A percentile compares a stretch with the other conserved stretches of the same genome.
phyloP scores from a whole-genome alignment of 208 protist species.

The Leishmania aethiopica region DNA sequence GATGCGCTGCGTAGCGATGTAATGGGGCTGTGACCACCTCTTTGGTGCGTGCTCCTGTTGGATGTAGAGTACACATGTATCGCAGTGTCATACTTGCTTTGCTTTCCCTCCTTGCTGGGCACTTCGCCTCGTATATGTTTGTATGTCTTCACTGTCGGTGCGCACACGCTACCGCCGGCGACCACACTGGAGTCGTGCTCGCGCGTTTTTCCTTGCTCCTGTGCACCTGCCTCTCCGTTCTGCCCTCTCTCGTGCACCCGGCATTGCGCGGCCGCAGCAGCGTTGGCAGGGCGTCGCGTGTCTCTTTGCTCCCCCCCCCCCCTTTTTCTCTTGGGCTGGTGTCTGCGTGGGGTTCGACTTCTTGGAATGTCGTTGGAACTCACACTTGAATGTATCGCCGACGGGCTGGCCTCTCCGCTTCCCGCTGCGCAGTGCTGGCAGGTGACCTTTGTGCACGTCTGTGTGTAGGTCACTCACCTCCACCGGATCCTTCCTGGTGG shows the following conservation, averaged over 20 bases:
- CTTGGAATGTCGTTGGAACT: neutral
- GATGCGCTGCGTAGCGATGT: constrained; percentile 19
- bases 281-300: neutral
- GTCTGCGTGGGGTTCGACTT: neutral
- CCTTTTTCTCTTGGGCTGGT: neutral
- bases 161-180: neutral
- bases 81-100: neutral
- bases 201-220: neutral
- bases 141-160: neutral
- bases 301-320: neutral
- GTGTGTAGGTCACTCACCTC: neutral
- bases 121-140: too few species aligned
- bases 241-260: neutral
- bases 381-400: neutral
- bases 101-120: neutral
- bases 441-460: neutral
- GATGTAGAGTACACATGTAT: constrained; percentile 2
- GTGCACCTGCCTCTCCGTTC: neutral
- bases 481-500: neutral
- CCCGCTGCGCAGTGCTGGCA: neutral
- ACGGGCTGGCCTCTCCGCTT: neutral
- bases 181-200: neutral
- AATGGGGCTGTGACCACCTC: constrained; percentile 10
- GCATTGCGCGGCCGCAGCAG: neutral
- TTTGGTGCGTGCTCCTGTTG: neutral